Evolutionary conservation across 2,329 filamentous ascomycete genomes (phyloP).

Genomic region (Fusarium sacchari): DNA sequence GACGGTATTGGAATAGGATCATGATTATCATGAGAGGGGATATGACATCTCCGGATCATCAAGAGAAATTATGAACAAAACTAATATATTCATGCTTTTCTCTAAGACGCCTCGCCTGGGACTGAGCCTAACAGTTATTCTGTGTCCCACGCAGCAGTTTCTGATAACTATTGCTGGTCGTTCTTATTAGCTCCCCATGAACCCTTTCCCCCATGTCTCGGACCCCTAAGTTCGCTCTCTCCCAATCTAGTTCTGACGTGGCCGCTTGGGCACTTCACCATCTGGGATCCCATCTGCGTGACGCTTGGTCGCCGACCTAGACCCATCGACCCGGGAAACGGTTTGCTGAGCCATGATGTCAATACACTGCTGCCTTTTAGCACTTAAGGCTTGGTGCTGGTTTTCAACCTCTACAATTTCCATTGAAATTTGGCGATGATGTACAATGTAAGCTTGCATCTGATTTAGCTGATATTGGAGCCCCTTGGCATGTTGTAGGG

Average conservation of each 20-base stretch:
- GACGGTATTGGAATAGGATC: rapidly evolving
- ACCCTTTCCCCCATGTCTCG: rapidly evolving
- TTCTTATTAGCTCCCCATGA: rapidly evolving
- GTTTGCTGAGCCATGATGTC: rapidly evolving
- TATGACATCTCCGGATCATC: not conserved
- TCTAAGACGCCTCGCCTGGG: not conserved
- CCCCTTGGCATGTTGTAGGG: not conserved
- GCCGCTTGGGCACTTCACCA: not conserved
- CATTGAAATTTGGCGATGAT: rapidly evolving
- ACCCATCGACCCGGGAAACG: rapidly evolving
- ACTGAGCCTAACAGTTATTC: rapidly evolving
- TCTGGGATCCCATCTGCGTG: rapidly evolving
- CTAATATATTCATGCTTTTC: not conserved
- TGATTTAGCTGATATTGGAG: not conserved
- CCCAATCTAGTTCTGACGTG: too few relatives aligned
- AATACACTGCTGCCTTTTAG: not conserved
- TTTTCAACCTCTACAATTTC: rapidly evolving
- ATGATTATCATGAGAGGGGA: not conserved
- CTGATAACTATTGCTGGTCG: rapidly evolving
- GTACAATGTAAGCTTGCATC: rapidly evolving
- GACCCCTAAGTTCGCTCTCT: too few relatives aligned
- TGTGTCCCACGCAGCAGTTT: rapidly evolving
- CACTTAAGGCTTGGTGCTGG: rapidly evolving
- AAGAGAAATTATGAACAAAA: rapidly evolving
- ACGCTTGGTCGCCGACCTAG: not conserved